Evolutionary conservation across 441 rosid species (phyloP).

Genomic region (Codiaeum variegatum): DNA sequence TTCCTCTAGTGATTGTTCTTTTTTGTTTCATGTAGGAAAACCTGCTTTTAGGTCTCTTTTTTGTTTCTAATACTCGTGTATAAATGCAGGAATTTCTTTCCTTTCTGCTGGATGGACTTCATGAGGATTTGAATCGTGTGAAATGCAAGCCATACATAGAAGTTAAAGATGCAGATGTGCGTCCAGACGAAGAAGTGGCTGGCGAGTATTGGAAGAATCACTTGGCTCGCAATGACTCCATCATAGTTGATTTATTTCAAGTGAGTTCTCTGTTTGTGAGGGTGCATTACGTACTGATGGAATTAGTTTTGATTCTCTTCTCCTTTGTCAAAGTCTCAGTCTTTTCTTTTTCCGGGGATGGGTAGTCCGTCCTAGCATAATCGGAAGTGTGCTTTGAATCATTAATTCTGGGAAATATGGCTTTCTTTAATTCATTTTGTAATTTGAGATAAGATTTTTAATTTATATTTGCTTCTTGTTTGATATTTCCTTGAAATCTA

Average conservation of each 20-base stretch:
- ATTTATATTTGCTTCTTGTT: neutral
- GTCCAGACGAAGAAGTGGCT: slow-evolving; percentile 53
- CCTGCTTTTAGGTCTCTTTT: neutral
- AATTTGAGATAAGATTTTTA: neutral
- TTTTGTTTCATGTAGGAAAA: slow-evolving; percentile 1
- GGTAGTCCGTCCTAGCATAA: neutral
- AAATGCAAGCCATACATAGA: slow-evolving; percentile 61
- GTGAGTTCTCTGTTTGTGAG: slow-evolving; percentile 32
- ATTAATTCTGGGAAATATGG: neutral
- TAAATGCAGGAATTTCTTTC: slow-evolving; percentile 58
- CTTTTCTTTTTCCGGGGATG: neutral
- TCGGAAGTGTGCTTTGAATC: neutral
- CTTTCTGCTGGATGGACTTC: slow-evolving; percentile 74
- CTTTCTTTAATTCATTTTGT: slow-evolving; percentile 1
- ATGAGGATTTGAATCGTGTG: slow-evolving; percentile 73
- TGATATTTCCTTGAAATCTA: neutral
- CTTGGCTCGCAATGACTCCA: slow-evolving; percentile 55
- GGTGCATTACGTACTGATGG: neutral
- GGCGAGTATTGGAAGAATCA: slow-evolving; percentile 63
- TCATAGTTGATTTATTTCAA: slow-evolving; percentile 57
- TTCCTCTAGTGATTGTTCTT: neutral
- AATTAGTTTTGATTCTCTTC: neutral
- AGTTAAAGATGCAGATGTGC: slow-evolving; percentile 51
- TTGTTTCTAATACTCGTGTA: neutral
- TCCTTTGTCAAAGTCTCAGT: neutral